Percentiles rank a stretch among this genome's conserved stretches.
Evolutionary conservation across 1,284 basidiomycete genomes (phyloP).

Genomic region (Uromyces viciae-fabae): DNA sequence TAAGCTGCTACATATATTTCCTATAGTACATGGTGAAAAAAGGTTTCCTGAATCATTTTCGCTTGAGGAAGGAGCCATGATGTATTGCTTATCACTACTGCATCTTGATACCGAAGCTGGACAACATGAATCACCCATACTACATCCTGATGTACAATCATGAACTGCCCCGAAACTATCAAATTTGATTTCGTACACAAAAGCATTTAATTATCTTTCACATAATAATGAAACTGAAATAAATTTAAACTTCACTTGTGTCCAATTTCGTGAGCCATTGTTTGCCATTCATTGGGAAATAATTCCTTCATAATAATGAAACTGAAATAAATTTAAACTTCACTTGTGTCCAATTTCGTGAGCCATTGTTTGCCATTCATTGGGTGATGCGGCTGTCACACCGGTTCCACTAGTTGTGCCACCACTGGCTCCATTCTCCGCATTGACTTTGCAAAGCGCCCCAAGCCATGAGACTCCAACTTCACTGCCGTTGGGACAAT

Average conservation of each 20-base stretch:
- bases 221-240: not conserved
- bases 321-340: not conserved
- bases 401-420: slow-evolving; percentile 63
- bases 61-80: slow-evolving; percentile 62
- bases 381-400: slow-evolving; percentile 67
- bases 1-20: slow-evolving; percentile 68
- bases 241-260: slow-evolving; percentile 48
- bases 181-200: not conserved
- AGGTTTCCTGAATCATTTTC: slow-evolving; percentile 62
- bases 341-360: slow-evolving; percentile 69
- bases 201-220: not conserved
- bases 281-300: slow-evolving; percentile 63
- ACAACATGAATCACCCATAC: slow-evolving; percentile 64
- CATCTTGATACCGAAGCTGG: slow-evolving; percentile 65
- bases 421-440: slow-evolving; percentile 39
- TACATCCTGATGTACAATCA: slow-evolving; percentile 65
- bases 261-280: slow-evolving; percentile 79
- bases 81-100: slow-evolving; percentile 59
- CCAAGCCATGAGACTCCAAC: slow-evolving; percentile 52
- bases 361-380: slow-evolving; percentile 71
- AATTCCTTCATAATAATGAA: not conserved
- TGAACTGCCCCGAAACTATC: slow-evolving; percentile 61
- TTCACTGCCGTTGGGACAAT: slow-evolving; percentile 50
- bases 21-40: slow-evolving; percentile 76
- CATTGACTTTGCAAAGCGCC: slow-evolving; percentile 50